Base-by-base conservation (phyloP, 2,329 filamentous ascomycete genomes). In the Neofusicoccum ribis region DNA sequence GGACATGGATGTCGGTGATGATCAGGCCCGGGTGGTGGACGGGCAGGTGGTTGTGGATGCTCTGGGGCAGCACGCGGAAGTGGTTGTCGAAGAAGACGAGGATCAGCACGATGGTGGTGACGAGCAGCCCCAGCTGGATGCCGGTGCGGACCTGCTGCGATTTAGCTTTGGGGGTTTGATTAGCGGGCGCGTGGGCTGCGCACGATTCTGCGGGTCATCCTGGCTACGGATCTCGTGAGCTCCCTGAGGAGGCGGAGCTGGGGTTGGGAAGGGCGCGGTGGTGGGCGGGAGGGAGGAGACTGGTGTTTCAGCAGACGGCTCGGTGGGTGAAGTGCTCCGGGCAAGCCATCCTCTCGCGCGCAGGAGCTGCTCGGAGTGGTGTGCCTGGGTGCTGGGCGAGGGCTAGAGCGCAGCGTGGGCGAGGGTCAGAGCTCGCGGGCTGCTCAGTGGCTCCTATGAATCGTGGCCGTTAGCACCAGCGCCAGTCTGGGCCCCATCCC, bases 1-100 rank as follows among this genome's bases (percentile, higher is more conserved):
- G 85, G 68, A 97, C 84, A 39, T 89, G 91, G 66, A 97, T 84
- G 79, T 97, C 93, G 74, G 92, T 96, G 72, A 97, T 87, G 72
- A 96, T 88, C 66, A 90, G 85, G 68, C 93, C 93, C 49, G 91
- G 87, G 74, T 96, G 91, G 78, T 97, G 93, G 36, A 77, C 71
- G 31, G 93, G 93, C 72, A 96, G 88, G 77, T 94, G 91, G 76
- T 88, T 90, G 82, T 97, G 93, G 70, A 97, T 90, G 67, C 90
- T 87, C 72, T 89, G 88, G 47, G 93, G 93, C 41, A 97, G 87
- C 66, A 97, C 90, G 70, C 91, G 87, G 81, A 95, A 96, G 76
- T 90, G 91, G 74, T 89, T 91, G 80, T 97, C 93, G 81, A 97
- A 88, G 77, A 96, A 85, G 77, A 94, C 88, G 72, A 94, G 79